Conservation (phyloP, 345 rosid genomes). For the Combretum micranthum region DNA sequence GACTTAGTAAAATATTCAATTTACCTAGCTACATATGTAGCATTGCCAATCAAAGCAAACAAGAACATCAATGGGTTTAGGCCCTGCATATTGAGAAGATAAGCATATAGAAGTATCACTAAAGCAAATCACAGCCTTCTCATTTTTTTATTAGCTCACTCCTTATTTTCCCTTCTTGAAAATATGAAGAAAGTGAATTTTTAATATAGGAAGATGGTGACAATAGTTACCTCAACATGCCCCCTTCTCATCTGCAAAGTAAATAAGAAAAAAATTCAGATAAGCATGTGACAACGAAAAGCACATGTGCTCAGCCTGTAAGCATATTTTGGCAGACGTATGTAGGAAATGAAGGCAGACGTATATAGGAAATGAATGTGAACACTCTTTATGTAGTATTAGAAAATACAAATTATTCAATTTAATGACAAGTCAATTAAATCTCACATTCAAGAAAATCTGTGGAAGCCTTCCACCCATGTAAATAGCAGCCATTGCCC, state of each 20-base stretch:
- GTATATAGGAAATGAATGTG: background rate
- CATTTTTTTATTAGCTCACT: too few relatives aligned
- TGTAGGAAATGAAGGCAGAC: too few relatives aligned
- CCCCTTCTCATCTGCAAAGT: slow-evolving; percentile 70
- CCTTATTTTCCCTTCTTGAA: background rate
- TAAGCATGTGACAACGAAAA: background rate
- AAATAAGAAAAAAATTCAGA: background rate
- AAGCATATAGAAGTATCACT: too few relatives aligned
- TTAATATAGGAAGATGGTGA: background rate
- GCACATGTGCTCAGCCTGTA: background rate
- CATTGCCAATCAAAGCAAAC: slow-evolving; percentile 72
- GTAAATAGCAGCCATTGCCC: slow-evolving; percentile 87
- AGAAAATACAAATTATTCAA: background rate
- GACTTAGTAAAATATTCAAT: background rate
- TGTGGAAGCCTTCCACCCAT: slow-evolving; percentile 94
- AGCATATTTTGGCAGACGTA: background rate
- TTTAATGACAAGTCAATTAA: background rate
- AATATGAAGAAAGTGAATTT: background rate
- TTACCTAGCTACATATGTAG: slow-evolving; percentile 78
- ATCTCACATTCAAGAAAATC: slow-evolving; percentile 67
- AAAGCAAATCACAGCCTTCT: too few relatives aligned
- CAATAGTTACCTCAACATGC: slow-evolving; percentile 54
- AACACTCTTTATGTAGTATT: background rate
- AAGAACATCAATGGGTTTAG: slow-evolving; percentile 78
- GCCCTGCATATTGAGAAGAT: slow-evolving; percentile 37